Conservation (phyloP, 306 rosid species). For the Canavalia ensiformis region DNA sequence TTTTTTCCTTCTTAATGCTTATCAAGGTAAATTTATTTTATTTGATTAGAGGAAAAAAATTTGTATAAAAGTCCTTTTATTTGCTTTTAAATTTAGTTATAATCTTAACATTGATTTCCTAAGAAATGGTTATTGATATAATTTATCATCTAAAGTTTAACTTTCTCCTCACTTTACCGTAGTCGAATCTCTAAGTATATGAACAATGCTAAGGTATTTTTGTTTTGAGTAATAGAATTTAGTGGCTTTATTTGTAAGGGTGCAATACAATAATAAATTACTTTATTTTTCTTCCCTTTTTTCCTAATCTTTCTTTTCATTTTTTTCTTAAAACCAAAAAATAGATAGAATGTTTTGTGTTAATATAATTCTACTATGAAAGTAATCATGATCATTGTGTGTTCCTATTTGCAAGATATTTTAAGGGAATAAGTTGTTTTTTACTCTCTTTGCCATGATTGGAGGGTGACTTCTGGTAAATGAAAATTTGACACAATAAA, state of each 20-base stretch:
- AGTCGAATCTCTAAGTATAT: too few relatives aligned
- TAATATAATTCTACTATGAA: neutral
- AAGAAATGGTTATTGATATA: too few relatives aligned
- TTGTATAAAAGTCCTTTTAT: neutral
- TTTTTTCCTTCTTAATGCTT: slow-evolving; percentile 83
- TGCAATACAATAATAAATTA: too few relatives aligned
- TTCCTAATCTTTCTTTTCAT: neutral
- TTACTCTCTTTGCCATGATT: slow-evolving; percentile 81
- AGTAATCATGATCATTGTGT: slow-evolving; percentile 30
- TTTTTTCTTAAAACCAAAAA: neutral
- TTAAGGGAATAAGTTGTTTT: slow-evolving; percentile 69
- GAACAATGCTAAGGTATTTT: neutral
- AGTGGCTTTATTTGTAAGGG: too few relatives aligned
- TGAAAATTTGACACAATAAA: slow-evolving; percentile 91
- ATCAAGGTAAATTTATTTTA: slow-evolving; percentile 65
- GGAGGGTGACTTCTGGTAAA: slow-evolving; percentile 72
- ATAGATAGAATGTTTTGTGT: neutral
- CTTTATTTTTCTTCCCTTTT: neutral
- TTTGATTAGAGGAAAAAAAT: neutral
- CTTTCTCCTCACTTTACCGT: too few relatives aligned
- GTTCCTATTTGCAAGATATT: slow-evolving; percentile 60
- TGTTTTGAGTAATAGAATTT: neutral
- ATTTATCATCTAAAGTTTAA: too few relatives aligned
- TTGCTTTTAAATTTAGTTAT: neutral
- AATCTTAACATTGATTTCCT: neutral